Conservation (phyloP, 495 filamentous ascomycete species). For the Pyronema domesticum region DNA sequence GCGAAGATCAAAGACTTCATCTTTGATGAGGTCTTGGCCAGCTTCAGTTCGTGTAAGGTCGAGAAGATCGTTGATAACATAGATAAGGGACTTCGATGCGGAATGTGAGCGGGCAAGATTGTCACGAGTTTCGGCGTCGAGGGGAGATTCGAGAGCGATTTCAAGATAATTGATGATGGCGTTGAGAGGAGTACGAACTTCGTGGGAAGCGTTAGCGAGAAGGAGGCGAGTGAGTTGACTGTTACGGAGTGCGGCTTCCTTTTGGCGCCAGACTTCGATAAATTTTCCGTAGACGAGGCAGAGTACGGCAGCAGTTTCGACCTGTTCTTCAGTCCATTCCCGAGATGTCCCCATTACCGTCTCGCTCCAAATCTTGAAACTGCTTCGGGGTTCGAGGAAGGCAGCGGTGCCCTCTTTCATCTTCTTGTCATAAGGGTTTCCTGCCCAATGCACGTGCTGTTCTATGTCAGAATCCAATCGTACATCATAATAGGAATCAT, state of each 20-base stretch:
- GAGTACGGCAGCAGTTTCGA: conserved; percentile 76
- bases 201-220: conserved; percentile 83
- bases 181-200: conserved; percentile 85
- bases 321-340: conserved; percentile 56
- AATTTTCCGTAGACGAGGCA: conserved; percentile 81
- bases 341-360: conserved; percentile 55
- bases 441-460: conserved; percentile 45
- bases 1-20: conserved; percentile 60
- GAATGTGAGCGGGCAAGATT: conserved; percentile 78
- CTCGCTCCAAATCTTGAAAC: conserved; percentile 62
- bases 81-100: conserved; percentile 88
- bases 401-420: conserved; percentile 47
- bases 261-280: conserved; percentile 75
- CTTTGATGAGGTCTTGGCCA: conserved; percentile 61
- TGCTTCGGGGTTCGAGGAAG: conserved; percentile 52
- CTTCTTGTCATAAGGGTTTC: conserved; percentile 77
- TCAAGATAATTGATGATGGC: conserved; percentile 95
- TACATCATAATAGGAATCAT: not conserved
- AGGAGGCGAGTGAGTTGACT: conserved; percentile 66
- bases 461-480: not conserved
- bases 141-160: conserved; percentile 69
- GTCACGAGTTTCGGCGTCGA: conserved; percentile 72
- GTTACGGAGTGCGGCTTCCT: conserved; percentile 67
- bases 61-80: conserved; percentile 88
- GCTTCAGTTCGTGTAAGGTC: conserved; percentile 83